These are phyloP conservation scores for Pisolithus sp. DNA, from an alignment of 768 basidiomycete species.

Conservation along the genomic window DNA sequence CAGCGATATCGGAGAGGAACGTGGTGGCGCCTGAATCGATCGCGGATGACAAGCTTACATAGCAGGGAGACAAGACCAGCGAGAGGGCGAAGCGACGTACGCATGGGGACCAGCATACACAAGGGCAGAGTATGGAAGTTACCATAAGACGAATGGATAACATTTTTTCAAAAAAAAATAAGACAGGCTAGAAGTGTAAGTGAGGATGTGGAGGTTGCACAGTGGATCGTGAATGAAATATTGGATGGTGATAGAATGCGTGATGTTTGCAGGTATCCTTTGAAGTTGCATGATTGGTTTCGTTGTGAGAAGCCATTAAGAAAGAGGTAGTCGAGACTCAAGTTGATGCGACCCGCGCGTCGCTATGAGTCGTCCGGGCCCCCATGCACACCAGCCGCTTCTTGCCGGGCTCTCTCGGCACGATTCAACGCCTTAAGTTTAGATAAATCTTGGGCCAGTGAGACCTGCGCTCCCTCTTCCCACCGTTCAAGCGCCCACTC, in stretches of 20 bases:
- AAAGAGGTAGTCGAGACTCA: neutral
- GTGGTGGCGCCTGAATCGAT: neutral
- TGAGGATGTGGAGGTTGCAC: neutral
- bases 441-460: slow-evolving; percentile 53
- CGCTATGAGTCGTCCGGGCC: slow-evolving; percentile 1
- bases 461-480: slow-evolving; percentile 55
- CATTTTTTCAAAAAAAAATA: neutral
- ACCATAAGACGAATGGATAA: neutral
- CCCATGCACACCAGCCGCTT: slow-evolving; percentile 10
- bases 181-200: neutral
- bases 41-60: neutral
- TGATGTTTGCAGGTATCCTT: slow-evolving; percentile 7
- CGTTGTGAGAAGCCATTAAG: neutral
- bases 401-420: slow-evolving; percentile 21
- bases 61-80: neutral
- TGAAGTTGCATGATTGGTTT: slow-evolving; percentile 4
- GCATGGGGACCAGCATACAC: neutral
- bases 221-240: slow-evolving; percentile 1
- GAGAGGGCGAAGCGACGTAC: neutral
- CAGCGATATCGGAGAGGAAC: neutral
- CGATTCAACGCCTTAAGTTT: slow-evolving; percentile 53
- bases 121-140: neutral
- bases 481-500: slow-evolving; percentile 81
- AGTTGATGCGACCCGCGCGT: neutral
- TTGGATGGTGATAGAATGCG: slow-evolving; percentile 6